Evolutionary conservation across 2,329 filamentous ascomycete species (phyloP).

Genomic region (Colletotrichum ledebouriae): DNA sequence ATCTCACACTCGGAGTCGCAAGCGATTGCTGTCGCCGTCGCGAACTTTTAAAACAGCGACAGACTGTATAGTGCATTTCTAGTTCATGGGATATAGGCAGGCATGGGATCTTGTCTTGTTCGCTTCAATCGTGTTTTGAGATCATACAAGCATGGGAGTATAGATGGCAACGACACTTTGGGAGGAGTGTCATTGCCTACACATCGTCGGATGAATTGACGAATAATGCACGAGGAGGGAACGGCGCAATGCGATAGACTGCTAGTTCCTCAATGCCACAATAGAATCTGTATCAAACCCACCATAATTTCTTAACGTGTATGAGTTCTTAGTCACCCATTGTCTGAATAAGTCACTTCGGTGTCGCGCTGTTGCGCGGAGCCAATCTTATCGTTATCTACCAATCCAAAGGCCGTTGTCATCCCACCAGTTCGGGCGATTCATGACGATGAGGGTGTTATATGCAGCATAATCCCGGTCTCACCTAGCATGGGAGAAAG

Average conservation of each 20-base stretch:
- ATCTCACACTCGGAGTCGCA: constrained; percentile 97
- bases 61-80: constrained; percentile 40
- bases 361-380: neutral
- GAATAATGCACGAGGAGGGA: constrained; percentile 40
- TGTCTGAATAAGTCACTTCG: too few species aligned
- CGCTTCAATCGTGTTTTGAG: constrained; percentile 41
- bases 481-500: neutral
- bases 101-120: constrained; percentile 42
- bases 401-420: neutral
- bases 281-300: constrained; percentile 41
- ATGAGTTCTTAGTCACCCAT: too few species aligned
- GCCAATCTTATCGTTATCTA: neutral
- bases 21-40: constrained; percentile 93
- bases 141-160: constrained; percentile 42
- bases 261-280: constrained; percentile 40
- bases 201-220: constrained; percentile 42
- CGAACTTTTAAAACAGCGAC: constrained; percentile 72
- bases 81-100: constrained; percentile 42
- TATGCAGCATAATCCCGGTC: neutral
- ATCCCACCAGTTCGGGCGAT: constrained; percentile 10
- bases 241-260: constrained; percentile 37
- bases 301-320: neutral
- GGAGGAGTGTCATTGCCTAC: constrained; percentile 38
- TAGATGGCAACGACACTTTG: constrained; percentile 40
- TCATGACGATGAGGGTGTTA: constrained; percentile 2